Conservation (phyloP, 2,329 filamentous ascomycete species). For the Apiospora rasikravindrae region DNA sequence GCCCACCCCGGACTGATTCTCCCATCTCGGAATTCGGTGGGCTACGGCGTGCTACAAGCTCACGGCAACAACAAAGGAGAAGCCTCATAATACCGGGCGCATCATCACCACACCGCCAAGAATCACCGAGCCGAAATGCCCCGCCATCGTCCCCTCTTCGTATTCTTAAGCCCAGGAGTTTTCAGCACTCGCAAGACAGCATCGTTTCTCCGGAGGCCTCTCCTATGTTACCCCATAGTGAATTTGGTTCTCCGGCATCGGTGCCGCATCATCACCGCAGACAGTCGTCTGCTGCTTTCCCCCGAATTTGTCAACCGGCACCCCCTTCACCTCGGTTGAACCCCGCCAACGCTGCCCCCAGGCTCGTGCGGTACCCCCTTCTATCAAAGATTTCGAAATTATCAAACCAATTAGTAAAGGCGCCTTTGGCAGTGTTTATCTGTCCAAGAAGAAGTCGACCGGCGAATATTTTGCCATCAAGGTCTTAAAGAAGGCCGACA, state of each 20-base stretch:
- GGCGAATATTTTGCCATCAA: slow-evolving; percentile 99
- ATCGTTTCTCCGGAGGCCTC: slow-evolving; percentile 87
- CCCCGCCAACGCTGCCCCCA: slow-evolving; percentile 78
- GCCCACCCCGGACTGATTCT: slow-evolving; percentile 78
- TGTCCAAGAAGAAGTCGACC: slow-evolving; percentile 98
- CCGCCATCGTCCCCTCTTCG: slow-evolving; percentile 86
- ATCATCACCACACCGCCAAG: slow-evolving; percentile 81
- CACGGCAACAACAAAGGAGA: slow-evolving; percentile 81
- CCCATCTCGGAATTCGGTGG: slow-evolving; percentile 85
- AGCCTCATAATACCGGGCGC: slow-evolving; percentile 83
- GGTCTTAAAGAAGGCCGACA: slow-evolving; percentile 98
- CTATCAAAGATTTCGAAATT: slow-evolving; percentile 99
- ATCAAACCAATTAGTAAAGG: slow-evolving; percentile 99
- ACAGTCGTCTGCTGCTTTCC: slow-evolving; percentile 89
- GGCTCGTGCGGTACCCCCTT: slow-evolving; percentile 86
- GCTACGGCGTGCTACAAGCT: slow-evolving; percentile 76
- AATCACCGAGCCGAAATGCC: slow-evolving; percentile 79
- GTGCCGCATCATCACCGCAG: slow-evolving; percentile 70
- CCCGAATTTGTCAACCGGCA: slow-evolving; percentile 70
- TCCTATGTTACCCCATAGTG: slow-evolving; percentile 81
- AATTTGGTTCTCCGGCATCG: slow-evolving; percentile 77
- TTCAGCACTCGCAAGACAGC: slow-evolving; percentile 64
- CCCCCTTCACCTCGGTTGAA: slow-evolving; percentile 80
- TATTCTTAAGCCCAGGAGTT: slow-evolving; percentile 77
- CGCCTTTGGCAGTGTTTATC: slow-evolving; percentile 95